Percentiles rank a stretch among this genome's conserved stretches.
Evolutionary conservation across 176 grass and related monocot genomes (phyloP).

Genomic region (Echinochloa phyllopogon): DNA sequence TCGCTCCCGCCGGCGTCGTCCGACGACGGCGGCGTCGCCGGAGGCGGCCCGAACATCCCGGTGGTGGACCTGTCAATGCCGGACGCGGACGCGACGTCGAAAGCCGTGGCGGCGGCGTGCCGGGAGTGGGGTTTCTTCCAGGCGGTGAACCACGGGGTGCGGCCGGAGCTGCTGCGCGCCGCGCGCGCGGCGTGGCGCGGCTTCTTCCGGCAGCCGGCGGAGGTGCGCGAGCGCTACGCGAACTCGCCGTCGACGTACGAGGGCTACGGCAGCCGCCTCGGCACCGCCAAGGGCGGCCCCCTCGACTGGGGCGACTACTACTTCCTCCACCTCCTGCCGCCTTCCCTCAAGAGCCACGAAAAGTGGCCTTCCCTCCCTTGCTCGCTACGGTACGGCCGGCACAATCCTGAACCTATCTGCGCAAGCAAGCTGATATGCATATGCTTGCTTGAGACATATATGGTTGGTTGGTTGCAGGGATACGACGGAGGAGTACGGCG

Average conservation of each 20-base stretch:
- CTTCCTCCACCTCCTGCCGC: conserved; percentile 74
- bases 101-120: conserved; percentile 60
- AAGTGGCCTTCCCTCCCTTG: conserved; percentile 71
- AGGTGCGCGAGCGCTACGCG: conserved; percentile 68
- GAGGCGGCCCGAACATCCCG: conserved; percentile 49
- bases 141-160: conserved; percentile 85
- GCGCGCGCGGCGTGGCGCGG: conserved; percentile 55
- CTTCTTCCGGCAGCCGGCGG: conserved; percentile 70
- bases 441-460: background rate
- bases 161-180: conserved; percentile 47
- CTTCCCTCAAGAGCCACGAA: conserved; percentile 62
- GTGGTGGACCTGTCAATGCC: conserved; percentile 68
- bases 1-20: background rate
- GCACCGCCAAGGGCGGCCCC: conserved; percentile 51
- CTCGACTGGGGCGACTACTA: conserved; percentile 95
- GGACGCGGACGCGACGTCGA: conserved; percentile 32
- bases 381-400: conserved; percentile 44
- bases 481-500: conserved; percentile 71
- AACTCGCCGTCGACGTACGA: conserved; percentile 89
- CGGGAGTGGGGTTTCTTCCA: conserved; percentile 88
- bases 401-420: no score
- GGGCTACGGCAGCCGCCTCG: conserved; percentile 90
- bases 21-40: background rate
- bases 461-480: conserved; percentile 39
- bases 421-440: background rate